A percentile compares a stretch with the other conserved stretches of the same genome.
Conservation (phyloP, 345 rosid genomes). For the Populus tremula region DNA sequence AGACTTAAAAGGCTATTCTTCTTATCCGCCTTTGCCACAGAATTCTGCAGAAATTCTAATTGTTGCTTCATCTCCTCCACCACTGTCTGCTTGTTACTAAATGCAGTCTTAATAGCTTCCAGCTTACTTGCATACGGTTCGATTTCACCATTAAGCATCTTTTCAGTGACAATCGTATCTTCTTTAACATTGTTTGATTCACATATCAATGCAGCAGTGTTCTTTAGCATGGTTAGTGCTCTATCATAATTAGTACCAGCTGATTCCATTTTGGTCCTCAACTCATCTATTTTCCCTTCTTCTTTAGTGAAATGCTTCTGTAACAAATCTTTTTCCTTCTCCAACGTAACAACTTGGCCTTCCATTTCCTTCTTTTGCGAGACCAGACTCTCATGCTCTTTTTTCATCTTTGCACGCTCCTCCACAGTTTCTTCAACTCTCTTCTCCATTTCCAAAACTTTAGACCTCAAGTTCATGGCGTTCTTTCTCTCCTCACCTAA, state of each 20-base stretch:
- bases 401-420: constrained; percentile 33
- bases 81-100: constrained; percentile 42
- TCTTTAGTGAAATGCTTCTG: constrained; percentile 46
- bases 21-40: constrained; percentile 49
- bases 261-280: constrained; percentile 43
- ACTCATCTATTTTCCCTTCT: constrained; percentile 21
- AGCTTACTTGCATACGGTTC: constrained; percentile 38
- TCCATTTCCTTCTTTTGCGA: constrained; percentile 37
- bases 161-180: constrained; percentile 11
- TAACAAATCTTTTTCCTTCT: constrained; percentile 40
- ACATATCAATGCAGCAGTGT: constrained; percentile 39
- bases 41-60: constrained; percentile 48
- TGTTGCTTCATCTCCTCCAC: constrained; percentile 57
- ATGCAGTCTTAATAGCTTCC: constrained; percentile 53
- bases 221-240: constrained; percentile 49
- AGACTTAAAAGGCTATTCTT: constrained; percentile 58
- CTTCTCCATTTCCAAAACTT: constrained; percentile 42
- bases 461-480: constrained; percentile 28
- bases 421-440: constrained; percentile 27
- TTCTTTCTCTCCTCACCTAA: constrained; percentile 46
- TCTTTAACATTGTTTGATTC: constrained; percentile 28
- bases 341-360: constrained; percentile 22
- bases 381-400: constrained; percentile 30
- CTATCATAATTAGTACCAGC: constrained; percentile 31
- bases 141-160: constrained; percentile 34